Conservation (phyloP, 140 eudicot genomes). For the Stevia rebaudiana region DNA sequence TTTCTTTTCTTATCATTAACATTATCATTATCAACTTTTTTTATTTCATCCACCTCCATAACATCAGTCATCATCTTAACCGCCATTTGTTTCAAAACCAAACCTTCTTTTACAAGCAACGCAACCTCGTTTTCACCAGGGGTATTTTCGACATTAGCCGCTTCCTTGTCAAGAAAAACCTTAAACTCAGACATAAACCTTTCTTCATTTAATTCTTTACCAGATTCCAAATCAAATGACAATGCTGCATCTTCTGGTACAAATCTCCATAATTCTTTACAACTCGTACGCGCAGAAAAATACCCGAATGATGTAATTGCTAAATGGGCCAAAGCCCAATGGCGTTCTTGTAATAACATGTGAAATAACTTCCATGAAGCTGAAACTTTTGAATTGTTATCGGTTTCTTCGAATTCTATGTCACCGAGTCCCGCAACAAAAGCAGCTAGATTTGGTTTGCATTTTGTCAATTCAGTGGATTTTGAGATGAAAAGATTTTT, state of each 20-base stretch:
- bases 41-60: conserved; percentile 48
- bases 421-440: conserved; percentile 74
- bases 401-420: conserved; percentile 47
- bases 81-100: conserved; percentile 39
- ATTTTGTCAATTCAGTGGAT: conserved; percentile 37
- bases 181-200: conserved; percentile 86
- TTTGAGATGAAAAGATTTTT: conserved; percentile 56
- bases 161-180: conserved; percentile 71
- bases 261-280: conserved; percentile 80
- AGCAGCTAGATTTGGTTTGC: conserved; percentile 74
- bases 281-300: conserved; percentile 78
- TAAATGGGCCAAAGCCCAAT: conserved; percentile 79
- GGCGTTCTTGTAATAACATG: conserved; percentile 69
- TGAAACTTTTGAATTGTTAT: conserved; percentile 38
- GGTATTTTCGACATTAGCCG: conserved; percentile 33
- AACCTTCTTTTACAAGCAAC: conserved; percentile 50
- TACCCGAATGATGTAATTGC: conserved; percentile 71
- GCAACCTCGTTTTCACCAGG: conserved; percentile 38
- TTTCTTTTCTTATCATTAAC: conserved; percentile 69
- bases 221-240: conserved; percentile 59
- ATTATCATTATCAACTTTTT: conserved; percentile 27
- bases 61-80: conserved; percentile 27
- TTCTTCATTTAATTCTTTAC: conserved; percentile 51
- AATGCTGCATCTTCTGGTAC: conserved; percentile 85
- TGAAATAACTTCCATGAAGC: conserved; percentile 69